phyloP scores from a whole-genome alignment of 202 grass and related monocot genomes.

The Bolboschoenoplectus hybrid region DNA sequence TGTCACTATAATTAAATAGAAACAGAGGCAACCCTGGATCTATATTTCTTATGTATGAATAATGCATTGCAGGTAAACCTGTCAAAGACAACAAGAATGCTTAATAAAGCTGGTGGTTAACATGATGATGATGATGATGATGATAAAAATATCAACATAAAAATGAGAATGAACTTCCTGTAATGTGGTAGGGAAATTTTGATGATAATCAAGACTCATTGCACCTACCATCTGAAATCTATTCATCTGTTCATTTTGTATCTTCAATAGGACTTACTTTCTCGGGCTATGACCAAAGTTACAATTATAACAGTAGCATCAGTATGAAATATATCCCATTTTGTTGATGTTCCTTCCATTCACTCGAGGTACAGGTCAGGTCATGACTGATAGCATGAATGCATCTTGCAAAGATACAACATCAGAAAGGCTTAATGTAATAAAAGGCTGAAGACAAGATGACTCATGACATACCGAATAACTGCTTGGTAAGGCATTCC shows the following conservation, averaged over 20 bases:
- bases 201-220: constrained; percentile 32
- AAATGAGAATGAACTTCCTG: constrained; percentile 17
- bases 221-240: constrained; percentile 28
- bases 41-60: constrained; percentile 77
- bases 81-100: constrained; percentile 46
- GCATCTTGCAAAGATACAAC: background rate
- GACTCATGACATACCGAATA: constrained; percentile 58
- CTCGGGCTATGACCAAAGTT: background rate
- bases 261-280: background rate
- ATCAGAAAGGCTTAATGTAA: background rate
- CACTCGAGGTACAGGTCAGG: background rate
- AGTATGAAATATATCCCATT: background rate
- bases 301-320: constrained; percentile 8
- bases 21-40: constrained; percentile 73
- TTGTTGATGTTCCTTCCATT: background rate
- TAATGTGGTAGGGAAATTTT: constrained; percentile 29
- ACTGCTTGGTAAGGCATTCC: constrained; percentile 78
- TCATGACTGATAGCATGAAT: background rate
- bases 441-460: constrained; percentile 26
- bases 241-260: background rate
- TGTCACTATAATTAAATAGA: constrained; percentile 78
- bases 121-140: background rate
- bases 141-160: constrained; percentile 31
- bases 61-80: constrained; percentile 67
- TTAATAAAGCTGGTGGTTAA: constrained; percentile 17